Conservation (phyloP, 1,284 basidiomycete species). For the Blastosporella zonata region DNA sequence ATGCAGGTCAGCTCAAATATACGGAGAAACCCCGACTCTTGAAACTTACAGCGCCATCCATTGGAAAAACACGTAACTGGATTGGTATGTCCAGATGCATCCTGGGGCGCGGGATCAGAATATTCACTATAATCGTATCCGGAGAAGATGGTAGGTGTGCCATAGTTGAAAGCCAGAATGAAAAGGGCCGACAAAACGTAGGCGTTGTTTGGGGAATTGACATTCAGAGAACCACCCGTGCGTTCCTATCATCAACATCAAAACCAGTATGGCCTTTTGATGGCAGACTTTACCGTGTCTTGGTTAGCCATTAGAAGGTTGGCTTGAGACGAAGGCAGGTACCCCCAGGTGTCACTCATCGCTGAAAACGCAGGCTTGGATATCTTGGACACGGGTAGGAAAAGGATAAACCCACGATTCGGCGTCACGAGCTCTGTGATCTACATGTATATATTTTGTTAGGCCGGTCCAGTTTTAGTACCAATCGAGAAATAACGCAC, state of each 20-base stretch:
- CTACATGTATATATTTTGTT: background rate
- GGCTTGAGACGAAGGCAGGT: conserved; percentile 18
- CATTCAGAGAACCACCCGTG: conserved; percentile 30
- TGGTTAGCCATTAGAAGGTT: conserved; percentile 40
- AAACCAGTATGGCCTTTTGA: background rate
- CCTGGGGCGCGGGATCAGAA: conserved; percentile 33
- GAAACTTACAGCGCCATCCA: conserved; percentile 9
- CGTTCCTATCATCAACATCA: conserved; percentile 12
- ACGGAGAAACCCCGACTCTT: background rate
- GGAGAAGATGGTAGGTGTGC: conserved; percentile 38
- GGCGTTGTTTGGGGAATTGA: conserved; percentile 31
- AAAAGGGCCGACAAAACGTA: conserved; percentile 31
- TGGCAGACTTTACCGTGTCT: conserved; percentile 32
- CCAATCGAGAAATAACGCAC: background rate
- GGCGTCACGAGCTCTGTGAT: conserved; percentile 8
- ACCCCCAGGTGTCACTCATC: conserved; percentile 17
- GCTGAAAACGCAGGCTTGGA: conserved; percentile 24
- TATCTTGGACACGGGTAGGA: background rate
- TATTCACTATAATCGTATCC: conserved; percentile 25
- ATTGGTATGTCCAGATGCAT: conserved; percentile 19
- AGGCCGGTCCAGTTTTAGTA: background rate
- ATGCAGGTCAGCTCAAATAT: background rate
- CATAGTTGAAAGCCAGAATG: conserved; percentile 30
- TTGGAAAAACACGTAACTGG: conserved; percentile 12
- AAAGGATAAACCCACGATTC: conserved; percentile 1